Conservation (phyloP, 352 stramenopile species). For the Phytophthora sansomeana region DNA sequence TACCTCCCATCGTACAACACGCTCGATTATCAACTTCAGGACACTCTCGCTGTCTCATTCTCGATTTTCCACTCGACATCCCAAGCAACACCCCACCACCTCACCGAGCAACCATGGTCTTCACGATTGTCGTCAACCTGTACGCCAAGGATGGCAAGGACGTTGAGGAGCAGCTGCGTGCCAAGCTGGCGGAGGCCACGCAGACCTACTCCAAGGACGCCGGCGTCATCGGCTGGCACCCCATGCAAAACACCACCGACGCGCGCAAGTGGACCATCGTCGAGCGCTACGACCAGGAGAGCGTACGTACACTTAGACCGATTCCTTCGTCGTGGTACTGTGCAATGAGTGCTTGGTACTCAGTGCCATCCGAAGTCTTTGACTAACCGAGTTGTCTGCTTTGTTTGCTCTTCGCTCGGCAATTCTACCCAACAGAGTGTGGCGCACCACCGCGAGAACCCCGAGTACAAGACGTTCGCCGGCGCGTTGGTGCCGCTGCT, state of each 20-base stretch:
- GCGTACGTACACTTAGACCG: slow-evolving; percentile 24
- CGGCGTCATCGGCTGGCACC: slow-evolving; percentile 18
- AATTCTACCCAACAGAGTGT: slow-evolving; percentile 19
- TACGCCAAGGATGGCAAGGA: slow-evolving; percentile 28
- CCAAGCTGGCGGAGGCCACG: slow-evolving; percentile 26
- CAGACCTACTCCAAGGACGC: slow-evolving; percentile 28
- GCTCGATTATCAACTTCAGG: neutral
- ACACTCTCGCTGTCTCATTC: no score
- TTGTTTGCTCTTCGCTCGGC: slow-evolving; percentile 3
- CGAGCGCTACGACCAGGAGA: slow-evolving; percentile 30
- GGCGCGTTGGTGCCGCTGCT: slow-evolving; percentile 15
- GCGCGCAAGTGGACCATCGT: slow-evolving; percentile 35
- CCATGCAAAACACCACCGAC: slow-evolving; percentile 25
- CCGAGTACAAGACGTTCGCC: slow-evolving; percentile 21
- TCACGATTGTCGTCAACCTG: slow-evolving; percentile 30
- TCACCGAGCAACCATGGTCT: slow-evolving; percentile 23
- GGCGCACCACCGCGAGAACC: slow-evolving; percentile 23
- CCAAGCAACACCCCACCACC: slow-evolving; percentile 5
- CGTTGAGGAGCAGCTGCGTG: slow-evolving; percentile 28
- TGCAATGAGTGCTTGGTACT: neutral
- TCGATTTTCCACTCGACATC: slow-evolving; percentile 24
- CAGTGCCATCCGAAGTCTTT: no score
- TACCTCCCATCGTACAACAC: neutral
- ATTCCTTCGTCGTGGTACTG: neutral
- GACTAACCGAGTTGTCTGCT: slow-evolving; percentile 13